Evolutionary conservation across 2,329 filamentous ascomycete genomes (phyloP), one percentile per base, ranked within the genome.

Genomic region (Botrytis porri): DNA sequence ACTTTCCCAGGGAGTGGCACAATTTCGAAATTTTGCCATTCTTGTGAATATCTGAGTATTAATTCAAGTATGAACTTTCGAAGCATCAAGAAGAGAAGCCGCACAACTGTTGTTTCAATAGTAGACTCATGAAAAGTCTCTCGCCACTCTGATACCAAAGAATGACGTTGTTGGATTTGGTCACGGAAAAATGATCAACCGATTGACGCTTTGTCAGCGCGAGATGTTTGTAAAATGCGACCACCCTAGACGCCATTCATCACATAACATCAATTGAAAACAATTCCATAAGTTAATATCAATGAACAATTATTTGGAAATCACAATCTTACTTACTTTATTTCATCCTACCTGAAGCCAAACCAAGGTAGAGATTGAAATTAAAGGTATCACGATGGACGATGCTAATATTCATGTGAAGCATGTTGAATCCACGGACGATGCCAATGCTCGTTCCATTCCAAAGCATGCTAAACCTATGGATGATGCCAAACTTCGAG

Each of bases 111-210:
- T n/a, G n/a, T n/a, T n/a, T n/a, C n/a, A n/a, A n/a, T n/a, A n/a
- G n/a, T n/a, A n/a, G n/a, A n/a, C n/a, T n/a, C n/a, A n/a, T n/a
- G n/a, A n/a, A n/a, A n/a, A n/a, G n/a, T n/a, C n/a, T n/a, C n/a
- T n/a, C n/a, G n/a, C n/a, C n/a, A n/a, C n/a, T 41, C 39, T 41
- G 12, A 8, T 41, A 41, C 12, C 12, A 10, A 41, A 2, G 41
- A 43, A 16, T 43, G 41, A 43, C 41, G n/a, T n/a, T n/a, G 7
- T 43, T 20, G 16, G 6, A 41, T 41, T 14, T 59, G 3, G 54
- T 20, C 25, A 54, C 64, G 64, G 64, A 67, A 67, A 20, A 67
- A 22, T n/a, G 22, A 67, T 67, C 18, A 41, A 25, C 65, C 65
- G 48, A 61, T 61, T 37, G 3, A 29, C 54, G 43, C 22, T 54